Conservation (phyloP, 331 rosid species). For the Spiraea crenata region DNA sequence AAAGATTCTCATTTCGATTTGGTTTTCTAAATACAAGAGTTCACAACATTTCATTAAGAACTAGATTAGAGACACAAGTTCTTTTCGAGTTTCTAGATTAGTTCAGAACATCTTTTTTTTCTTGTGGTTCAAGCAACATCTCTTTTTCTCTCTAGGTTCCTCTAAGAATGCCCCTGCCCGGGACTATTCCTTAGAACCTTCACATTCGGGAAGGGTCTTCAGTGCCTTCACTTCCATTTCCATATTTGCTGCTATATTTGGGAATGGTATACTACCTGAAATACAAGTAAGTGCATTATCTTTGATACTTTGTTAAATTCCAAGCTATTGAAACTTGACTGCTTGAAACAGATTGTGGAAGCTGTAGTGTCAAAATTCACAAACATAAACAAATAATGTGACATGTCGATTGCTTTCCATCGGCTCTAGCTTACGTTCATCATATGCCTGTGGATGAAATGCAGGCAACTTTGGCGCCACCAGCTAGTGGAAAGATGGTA, state of each 20-base stretch:
- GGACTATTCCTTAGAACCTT: conserved; percentile 65
- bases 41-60: too few species aligned
- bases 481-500: conserved; percentile 87
- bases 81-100: too few species aligned
- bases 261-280: conserved; percentile 88
- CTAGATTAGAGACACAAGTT: too few species aligned
- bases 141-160: conserved; percentile 36
- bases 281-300: conserved; percentile 56
- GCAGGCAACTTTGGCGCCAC: conserved; percentile 94
- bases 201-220: conserved; percentile 45
- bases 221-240: conserved; percentile 82
- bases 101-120: neutral
- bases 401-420: neutral
- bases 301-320: conserved; percentile 13
- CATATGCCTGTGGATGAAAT: conserved; percentile 8
- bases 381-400: neutral
- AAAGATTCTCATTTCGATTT: too few species aligned
- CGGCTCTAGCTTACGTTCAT: conserved; percentile 1
- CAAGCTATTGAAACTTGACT: conserved; percentile 19
- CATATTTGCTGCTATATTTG: conserved; percentile 81
- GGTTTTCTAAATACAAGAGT: too few species aligned
- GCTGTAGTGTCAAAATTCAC: neutral
- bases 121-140: neutral
- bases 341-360: neutral
- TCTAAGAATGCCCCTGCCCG: conserved; percentile 51